Base-by-base conservation (phyloP, 139 green algal species). In the Eudorina sp. region DNA sequence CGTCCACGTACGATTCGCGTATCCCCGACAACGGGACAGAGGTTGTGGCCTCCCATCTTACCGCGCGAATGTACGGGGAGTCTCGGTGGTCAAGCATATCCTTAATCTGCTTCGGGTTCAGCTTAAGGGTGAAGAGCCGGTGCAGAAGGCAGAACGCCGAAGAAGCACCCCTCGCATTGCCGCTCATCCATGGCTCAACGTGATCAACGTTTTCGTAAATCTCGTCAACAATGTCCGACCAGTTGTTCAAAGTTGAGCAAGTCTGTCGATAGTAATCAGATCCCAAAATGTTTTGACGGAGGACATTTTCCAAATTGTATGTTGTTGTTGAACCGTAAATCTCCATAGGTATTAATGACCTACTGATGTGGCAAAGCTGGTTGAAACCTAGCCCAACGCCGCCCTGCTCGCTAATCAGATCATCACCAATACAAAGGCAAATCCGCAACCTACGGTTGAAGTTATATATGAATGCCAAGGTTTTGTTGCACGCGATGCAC, bases 111-210 rank as follows among this genome's bases (percentile, higher is more conserved):
- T 94, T 85, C 34, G 93, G 85, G 27, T 84, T 95, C 1, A 96
- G 88, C 80, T 96, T 94, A n/a, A 99, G 88, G 55, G 93, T 94
- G 88, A 94, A 96, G 31, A 98, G 93, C 40, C 96, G 92, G 88
- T 97, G 95, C 74, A 99, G 88, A 23, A 99, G 84, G 92, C 96
- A 98, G 90, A 99, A 99, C 1, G 96, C 96, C 2, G 96, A 96
- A n/a, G 96, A 98, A 0, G 97, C 94, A 2, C 98, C 98, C 13
- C 97, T 93, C 0, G 96, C 97, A 79, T 99, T 99, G 70, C 97
- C 97, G 85, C 93, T 97, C 94, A 99, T 97, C 98, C 98, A 99
- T 1, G 98, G 98, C 94, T 99, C 98, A 4, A 99, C 95, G 81
- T 99, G 90, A 21, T 94, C 87, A 19, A 99, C 96, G 6, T 90